These are phyloP conservation scores for Fraxinus paxiana DNA, from an alignment of 305 asterid species.

Conservation along the genomic window DNA sequence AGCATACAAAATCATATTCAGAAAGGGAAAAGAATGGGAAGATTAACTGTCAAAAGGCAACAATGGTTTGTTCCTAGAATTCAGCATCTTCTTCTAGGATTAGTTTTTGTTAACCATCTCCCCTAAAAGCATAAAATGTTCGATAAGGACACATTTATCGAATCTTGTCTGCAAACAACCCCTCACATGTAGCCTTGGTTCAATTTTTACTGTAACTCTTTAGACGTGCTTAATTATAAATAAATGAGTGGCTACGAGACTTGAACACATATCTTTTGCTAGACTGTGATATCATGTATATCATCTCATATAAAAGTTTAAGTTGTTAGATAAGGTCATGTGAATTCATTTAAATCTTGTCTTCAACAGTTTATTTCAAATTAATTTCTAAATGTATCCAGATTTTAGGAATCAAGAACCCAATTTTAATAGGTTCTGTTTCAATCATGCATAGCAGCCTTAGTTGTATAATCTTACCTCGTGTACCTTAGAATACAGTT, in stretches of 20 bases:
- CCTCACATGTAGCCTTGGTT: neutral
- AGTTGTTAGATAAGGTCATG: neutral
- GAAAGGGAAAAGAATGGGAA: neutral
- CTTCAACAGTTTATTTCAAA: neutral
- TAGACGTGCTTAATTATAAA: neutral
- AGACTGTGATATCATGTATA: neutral
- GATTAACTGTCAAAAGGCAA: neutral
- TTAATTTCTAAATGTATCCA: neutral
- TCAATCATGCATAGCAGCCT: neutral
- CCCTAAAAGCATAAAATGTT: neutral
- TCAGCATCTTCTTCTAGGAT: neutral
- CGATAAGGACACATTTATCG: neutral
- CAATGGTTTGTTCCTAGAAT: neutral
- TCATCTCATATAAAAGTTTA: neutral
- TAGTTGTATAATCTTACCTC: neutral
- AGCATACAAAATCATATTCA: neutral
- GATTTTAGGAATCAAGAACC: neutral
- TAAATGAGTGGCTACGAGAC: neutral
- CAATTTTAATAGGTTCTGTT: neutral
- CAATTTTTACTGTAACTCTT: neutral
- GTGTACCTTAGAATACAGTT: neutral
- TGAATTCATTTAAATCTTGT: neutral
- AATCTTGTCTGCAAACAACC: neutral
- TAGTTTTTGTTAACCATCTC: neutral
- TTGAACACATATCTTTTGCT: neutral